A percentile compares a stretch with the other conserved stretches of the same genome.
Evolutionary conservation across 169 alveolate genomes (phyloP).

Genomic region (Plasmodium malariae): DNA sequence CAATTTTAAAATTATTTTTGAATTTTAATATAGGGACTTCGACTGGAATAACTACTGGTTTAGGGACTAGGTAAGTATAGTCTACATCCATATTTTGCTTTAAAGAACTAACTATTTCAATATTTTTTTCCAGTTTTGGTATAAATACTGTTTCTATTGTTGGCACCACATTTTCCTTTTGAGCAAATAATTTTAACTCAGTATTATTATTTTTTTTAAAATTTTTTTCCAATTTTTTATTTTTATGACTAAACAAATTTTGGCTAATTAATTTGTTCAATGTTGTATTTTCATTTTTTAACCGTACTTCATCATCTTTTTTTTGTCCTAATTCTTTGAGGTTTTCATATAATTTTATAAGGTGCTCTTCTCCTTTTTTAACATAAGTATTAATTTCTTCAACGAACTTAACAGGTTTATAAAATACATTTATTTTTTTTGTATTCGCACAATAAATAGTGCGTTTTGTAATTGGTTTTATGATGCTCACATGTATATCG

Average conservation of each 20-base stretch:
- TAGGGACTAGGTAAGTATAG: conserved; percentile 81
- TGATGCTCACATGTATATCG: conserved; percentile 62
- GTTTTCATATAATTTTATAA: conserved; percentile 54
- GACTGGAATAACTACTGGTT: conserved; percentile 83
- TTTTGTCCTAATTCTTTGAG: conserved; percentile 15
- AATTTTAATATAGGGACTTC: conserved; percentile 82
- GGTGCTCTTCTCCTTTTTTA: conserved; percentile 64
- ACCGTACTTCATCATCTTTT: not conserved
- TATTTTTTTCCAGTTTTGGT: conserved; percentile 61
- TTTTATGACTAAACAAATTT: conserved; percentile 1
- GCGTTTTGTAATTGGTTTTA: conserved; percentile 60
- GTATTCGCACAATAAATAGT: conserved; percentile 37
- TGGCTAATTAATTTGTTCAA: not conserved
- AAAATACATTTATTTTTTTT: conserved; percentile 50
- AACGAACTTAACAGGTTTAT: conserved; percentile 71
- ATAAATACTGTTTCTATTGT: conserved; percentile 67
- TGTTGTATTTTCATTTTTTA: not conserved
- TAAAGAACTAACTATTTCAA: conserved; percentile 53
- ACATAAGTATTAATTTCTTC: conserved; percentile 71
- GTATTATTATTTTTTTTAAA: not conserved
- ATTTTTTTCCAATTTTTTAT: not conserved
- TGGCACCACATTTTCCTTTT: conserved; percentile 16
- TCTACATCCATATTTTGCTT: conserved; percentile 69
- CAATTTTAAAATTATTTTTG: conserved; percentile 80
- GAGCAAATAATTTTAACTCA: conserved; percentile 42